Evolutionary conservation across 192 early-diverging fungal genomes (phyloP).

Genomic region (Podila clonocystis): DNA sequence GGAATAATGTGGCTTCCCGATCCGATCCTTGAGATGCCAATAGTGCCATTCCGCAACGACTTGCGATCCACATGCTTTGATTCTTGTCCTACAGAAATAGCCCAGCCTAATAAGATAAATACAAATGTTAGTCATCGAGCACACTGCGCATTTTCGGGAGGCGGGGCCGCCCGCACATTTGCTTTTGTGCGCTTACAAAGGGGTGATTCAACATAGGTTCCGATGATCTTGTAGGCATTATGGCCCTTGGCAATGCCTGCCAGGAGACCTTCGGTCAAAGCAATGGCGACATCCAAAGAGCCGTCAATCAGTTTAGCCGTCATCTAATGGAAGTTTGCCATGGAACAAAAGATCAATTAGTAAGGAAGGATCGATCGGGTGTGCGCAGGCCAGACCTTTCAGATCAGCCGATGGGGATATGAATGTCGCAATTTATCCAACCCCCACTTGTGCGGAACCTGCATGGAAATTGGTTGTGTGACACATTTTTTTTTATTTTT

Average conservation of each 20-base stretch:
- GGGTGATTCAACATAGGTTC: slow-evolving; percentile 81
- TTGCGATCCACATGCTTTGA: slow-evolving; percentile 56
- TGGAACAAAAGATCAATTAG: slow-evolving; percentile 29
- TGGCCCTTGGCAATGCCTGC: slow-evolving; percentile 70
- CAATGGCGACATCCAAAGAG: slow-evolving; percentile 83
- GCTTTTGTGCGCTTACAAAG: slow-evolving; percentile 77
- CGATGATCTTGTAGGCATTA: slow-evolving; percentile 74
- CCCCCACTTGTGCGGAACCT: too few species aligned
- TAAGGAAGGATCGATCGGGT: neutral
- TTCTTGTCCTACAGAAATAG: slow-evolving; percentile 67
- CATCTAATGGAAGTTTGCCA: slow-evolving; percentile 60
- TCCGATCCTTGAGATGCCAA: slow-evolving; percentile 75
- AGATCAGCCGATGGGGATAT: too few species aligned
- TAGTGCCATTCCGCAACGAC: slow-evolving; percentile 52
- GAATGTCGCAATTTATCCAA: too few species aligned
- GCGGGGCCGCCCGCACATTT: too few species aligned
- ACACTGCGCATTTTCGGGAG: too few species aligned
- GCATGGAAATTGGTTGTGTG: too few species aligned
- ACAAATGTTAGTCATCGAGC: too few species aligned
- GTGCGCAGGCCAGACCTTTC: neutral
- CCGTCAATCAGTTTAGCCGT: slow-evolving; percentile 68
- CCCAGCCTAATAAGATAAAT: slow-evolving; percentile 59
- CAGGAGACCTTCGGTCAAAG: slow-evolving; percentile 87
- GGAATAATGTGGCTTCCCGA: slow-evolving; percentile 86
- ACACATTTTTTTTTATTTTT: slow-evolving; percentile 39